Percentiles rank a stretch among this genome's conserved stretches.
Evolutionary conservation across 176 grass and related monocot species (phyloP).

Genomic region (Raddia distichophylla): DNA sequence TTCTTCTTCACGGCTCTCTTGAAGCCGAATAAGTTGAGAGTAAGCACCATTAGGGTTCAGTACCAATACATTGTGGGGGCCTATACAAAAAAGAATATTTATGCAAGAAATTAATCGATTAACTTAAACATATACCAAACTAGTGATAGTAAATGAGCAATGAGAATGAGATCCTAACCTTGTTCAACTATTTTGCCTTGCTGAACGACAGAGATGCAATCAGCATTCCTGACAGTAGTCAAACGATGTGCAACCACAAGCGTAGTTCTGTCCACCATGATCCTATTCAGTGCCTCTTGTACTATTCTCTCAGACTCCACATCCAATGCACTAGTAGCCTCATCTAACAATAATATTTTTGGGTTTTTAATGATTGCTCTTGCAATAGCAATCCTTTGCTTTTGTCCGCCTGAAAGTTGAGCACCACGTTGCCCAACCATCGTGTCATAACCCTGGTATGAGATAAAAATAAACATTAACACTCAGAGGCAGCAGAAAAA

Average conservation of each 20-base stretch:
- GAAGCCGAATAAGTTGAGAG: constrained; percentile 64
- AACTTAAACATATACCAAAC: constrained; percentile 6
- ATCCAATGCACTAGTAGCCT: constrained; percentile 91
- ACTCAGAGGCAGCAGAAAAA: constrained; percentile 6
- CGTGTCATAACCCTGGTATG: constrained; percentile 73
- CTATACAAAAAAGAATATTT: constrained; percentile 35
- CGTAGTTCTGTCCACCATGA: constrained; percentile 83
- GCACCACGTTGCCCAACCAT: constrained; percentile 88
- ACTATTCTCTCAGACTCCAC: constrained; percentile 81
- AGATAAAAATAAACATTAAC: constrained; percentile 39
- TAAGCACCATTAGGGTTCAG: constrained; percentile 72
- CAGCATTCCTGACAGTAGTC: constrained; percentile 77
- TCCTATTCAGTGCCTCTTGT: constrained; percentile 83
- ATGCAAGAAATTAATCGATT: constrained; percentile 15
- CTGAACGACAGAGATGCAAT: constrained; percentile 79
- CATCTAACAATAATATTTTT: constrained; percentile 82
- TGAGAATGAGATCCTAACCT: constrained; percentile 51
- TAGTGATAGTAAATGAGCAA: constrained; percentile 3
- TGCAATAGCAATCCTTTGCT: constrained; percentile 88
- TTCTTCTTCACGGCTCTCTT: constrained; percentile 59
- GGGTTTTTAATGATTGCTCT: constrained; percentile 88
- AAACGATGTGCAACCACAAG: constrained; percentile 84
- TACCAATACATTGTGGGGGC: constrained; percentile 71
- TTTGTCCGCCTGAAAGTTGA: constrained; percentile 86
- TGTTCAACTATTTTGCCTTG: constrained; percentile 87